A percentile compares a stretch with the other conserved stretches of the same genome.
phyloP scores from a whole-genome alignment of 78 protist species.

The slime mould (Dictyostelium discoideum) region DNA sequence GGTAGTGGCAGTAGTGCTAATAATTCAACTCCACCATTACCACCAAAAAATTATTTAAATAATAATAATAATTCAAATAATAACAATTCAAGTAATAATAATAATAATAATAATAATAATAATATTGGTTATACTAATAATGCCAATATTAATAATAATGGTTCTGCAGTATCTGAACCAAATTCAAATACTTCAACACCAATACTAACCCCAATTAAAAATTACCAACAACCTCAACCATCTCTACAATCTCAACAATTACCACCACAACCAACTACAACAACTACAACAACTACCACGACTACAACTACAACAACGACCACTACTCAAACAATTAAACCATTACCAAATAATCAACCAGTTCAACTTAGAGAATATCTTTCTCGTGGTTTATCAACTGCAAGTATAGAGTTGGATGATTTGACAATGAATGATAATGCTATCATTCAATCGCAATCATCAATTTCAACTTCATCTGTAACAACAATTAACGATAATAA shows the following conservation, averaged over 20 bases:
- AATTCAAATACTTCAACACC: slow-evolving; percentile 5
- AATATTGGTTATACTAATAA: background rate
- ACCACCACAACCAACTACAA: background rate
- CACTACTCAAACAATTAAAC: background rate
- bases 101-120: background rate
- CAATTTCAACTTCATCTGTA: background rate
- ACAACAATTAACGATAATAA: background rate
- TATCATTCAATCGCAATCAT: background rate
- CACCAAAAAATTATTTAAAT: slow-evolving; percentile 2
- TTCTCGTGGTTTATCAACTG: slow-evolving; percentile 9
- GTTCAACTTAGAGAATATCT: background rate
- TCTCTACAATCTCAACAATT: background rate
- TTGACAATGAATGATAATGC: background rate
- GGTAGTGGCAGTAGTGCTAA: background rate
- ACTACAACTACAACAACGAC: background rate
- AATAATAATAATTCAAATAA: background rate
- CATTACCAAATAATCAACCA: slow-evolving; percentile 3
- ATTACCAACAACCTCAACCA: background rate
- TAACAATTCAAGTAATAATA: background rate
- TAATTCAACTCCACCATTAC: background rate
- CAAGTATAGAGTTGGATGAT: slow-evolving; percentile 22
- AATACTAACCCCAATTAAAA: background rate
- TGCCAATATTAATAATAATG: background rate
- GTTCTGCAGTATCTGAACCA: background rate
- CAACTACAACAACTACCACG: background rate